Evolutionary conservation across 2,329 filamentous ascomycete species (phyloP).

Genomic region (Trichoderma sp.): DNA sequence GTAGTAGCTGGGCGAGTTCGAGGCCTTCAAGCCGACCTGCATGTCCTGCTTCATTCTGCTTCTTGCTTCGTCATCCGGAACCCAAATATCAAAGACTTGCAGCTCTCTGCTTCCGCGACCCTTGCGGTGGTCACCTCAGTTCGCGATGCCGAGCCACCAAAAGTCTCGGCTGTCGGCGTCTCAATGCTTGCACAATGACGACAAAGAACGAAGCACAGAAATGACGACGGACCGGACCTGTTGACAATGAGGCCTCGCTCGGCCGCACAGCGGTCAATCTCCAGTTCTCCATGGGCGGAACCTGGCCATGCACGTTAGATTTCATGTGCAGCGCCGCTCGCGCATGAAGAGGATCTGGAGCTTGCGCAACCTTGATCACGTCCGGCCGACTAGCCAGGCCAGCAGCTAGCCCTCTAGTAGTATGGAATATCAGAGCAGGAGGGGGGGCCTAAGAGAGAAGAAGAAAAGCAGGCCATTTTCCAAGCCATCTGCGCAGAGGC

Average conservation of each 20-base stretch:
- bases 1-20: not conserved
- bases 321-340: slow-evolving; percentile 20
- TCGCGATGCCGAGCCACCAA: slow-evolving; percentile 5
- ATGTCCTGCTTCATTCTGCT: slow-evolving; percentile 13
- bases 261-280: slow-evolving; percentile 29
- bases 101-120: slow-evolving; percentile 10
- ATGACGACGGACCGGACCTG: not conserved
- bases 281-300: slow-evolving; percentile 7
- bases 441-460: too few species aligned
- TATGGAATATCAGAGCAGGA: not conserved
- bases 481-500: not conserved
- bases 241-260: slow-evolving; percentile 13
- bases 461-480: too few species aligned
- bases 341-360: slow-evolving; percentile 34
- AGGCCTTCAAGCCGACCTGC: slow-evolving; percentile 23
- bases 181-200: slow-evolving; percentile 26
- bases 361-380: slow-evolving; percentile 36
- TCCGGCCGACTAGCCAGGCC: slow-evolving; percentile 27
- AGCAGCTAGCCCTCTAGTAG: not conserved
- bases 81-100: not conserved
- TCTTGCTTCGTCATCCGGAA: slow-evolving; percentile 15
- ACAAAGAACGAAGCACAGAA: slow-evolving; percentile 12
- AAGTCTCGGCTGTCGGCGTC: slow-evolving; percentile 32
- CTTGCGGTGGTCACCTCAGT: slow-evolving; percentile 18
- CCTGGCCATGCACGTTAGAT: slow-evolving; percentile 5